A percentile compares a stretch with the other conserved stretches of the same genome.
Conservation (phyloP, 1,139 yeast species). For the Blastobotrys buckinghamii region DNA sequence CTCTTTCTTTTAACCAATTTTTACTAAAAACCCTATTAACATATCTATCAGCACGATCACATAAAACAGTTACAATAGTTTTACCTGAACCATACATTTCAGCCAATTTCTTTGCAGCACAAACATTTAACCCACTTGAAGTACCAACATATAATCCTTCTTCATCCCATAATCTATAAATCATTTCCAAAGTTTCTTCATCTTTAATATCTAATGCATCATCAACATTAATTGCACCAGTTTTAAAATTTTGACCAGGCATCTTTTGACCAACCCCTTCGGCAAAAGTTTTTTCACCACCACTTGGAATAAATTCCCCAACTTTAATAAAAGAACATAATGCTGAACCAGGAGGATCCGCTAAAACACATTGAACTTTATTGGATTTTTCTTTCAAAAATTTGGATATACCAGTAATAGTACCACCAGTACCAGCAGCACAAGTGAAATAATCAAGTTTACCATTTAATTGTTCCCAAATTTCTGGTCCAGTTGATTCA, state of each 20-base stretch:
- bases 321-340: constrained; percentile 69
- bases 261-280: constrained; percentile 97
- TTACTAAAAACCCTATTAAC: constrained; percentile 73
- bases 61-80: constrained; percentile 77
- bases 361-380: constrained; percentile 58
- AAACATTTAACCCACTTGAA: constrained; percentile 77
- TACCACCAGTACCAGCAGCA: constrained; percentile 89
- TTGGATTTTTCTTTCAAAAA: constrained; percentile 62
- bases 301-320: constrained; percentile 61
- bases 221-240: constrained; percentile 70
- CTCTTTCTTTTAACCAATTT: constrained; percentile 69
- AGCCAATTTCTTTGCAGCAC: constrained; percentile 72
- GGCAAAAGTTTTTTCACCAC: constrained; percentile 74
- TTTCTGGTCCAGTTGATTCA: constrained; percentile 90
- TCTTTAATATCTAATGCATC: constrained; percentile 70
- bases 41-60: constrained; percentile 87
- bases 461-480: constrained; percentile 80
- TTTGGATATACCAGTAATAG: constrained; percentile 77
- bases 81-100: constrained; percentile 67
- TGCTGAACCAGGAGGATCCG: constrained; percentile 93
- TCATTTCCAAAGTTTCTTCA: constrained; percentile 68
- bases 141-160: constrained; percentile 93
- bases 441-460: constrained; percentile 83
- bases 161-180: constrained; percentile 73
- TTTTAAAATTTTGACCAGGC: constrained; percentile 72